phyloP scores from a whole-genome alignment of 805 yeast species.

The Saccharomyces eubayanus region DNA sequence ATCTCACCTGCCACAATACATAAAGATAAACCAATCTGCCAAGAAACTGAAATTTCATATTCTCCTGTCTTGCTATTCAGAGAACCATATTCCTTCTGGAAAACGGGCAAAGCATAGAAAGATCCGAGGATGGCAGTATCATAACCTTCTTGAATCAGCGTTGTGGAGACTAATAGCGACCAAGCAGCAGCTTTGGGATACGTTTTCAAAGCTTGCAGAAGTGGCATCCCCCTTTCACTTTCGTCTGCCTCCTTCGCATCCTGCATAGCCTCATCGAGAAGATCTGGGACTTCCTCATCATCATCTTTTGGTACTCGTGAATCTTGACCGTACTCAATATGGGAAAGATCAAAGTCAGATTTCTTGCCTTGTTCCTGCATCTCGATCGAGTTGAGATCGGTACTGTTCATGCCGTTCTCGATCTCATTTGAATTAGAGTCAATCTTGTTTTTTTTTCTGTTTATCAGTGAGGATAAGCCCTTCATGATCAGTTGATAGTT shows the following conservation, averaged over 20 bases:
- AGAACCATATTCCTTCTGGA: slow-evolving; percentile 36
- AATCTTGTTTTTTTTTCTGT: background rate
- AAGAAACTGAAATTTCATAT: slow-evolving; percentile 33
- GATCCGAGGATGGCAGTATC: slow-evolving; percentile 36
- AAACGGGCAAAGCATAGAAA: slow-evolving; percentile 41
- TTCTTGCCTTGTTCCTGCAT: background rate
- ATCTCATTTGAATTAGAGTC: background rate
- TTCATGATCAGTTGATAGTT: background rate
- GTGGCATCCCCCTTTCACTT: slow-evolving; percentile 24
- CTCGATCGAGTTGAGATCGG: background rate
- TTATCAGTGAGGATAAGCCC: slow-evolving; percentile 1
- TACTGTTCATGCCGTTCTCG: background rate
- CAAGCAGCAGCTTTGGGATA: slow-evolving; percentile 43
- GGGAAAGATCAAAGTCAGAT: background rate
- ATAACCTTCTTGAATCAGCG: slow-evolving; percentile 44
- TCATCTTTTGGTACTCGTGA: background rate
- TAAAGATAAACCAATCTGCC: slow-evolving; percentile 35
- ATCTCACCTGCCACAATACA: slow-evolving; percentile 35
- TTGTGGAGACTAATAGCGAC: slow-evolving; percentile 38
- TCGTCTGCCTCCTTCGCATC: slow-evolving; percentile 16
- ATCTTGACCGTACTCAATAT: slow-evolving; percentile 5
- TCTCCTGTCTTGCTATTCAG: slow-evolving; percentile 15
- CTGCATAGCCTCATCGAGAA: slow-evolving; percentile 3
- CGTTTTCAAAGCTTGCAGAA: slow-evolving; percentile 31
- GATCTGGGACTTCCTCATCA: background rate